Percentiles rank a stretch among this genome's conserved stretches.
phyloP scores from a whole-genome alignment of 2,329 filamentous ascomycete genomes.

The Zasmidium citrigriseum region DNA sequence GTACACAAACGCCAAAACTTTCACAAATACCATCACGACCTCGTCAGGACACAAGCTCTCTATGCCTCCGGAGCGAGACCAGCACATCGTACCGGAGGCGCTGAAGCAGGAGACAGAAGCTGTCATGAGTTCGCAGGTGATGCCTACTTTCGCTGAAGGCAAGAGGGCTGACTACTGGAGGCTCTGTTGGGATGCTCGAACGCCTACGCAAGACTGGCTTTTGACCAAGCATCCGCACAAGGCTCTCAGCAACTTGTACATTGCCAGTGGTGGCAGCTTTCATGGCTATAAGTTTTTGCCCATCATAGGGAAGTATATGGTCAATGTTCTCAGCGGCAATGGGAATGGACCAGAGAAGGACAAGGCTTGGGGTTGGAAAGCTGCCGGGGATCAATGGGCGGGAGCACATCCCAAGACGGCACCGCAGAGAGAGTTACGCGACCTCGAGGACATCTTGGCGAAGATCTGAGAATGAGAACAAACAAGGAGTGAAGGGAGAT shows the following conservation, averaged over 20 bases:
- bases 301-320: constrained; percentile 61
- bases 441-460: too few species aligned
- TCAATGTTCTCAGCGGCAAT: constrained; percentile 41
- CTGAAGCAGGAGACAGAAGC: constrained; percentile 19
- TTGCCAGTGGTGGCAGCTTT: constrained; percentile 65
- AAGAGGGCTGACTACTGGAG: constrained; percentile 44
- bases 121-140: constrained; percentile 23
- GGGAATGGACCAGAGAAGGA: constrained; percentile 42
- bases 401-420: constrained; percentile 22
- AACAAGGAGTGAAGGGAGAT: too few species aligned
- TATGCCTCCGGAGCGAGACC: constrained; percentile 40
- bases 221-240: constrained; percentile 55
- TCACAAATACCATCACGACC: constrained; percentile 55
- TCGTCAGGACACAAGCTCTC: constrained; percentile 56
- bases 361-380: constrained; percentile 23
- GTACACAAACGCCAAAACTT: constrained; percentile 59
- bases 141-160: constrained; percentile 36
- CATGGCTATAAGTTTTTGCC: constrained; percentile 59
- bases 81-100: constrained; percentile 14
- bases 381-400: constrained; percentile 1
- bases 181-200: constrained; percentile 62
- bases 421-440: constrained; percentile 19
- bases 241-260: constrained; percentile 54
- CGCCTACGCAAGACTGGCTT: constrained; percentile 64
- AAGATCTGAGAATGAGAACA: too few species aligned